phyloP scores from a whole-genome alignment of 2,329 filamentous ascomycete species.

The Exophiala sideris region DNA sequence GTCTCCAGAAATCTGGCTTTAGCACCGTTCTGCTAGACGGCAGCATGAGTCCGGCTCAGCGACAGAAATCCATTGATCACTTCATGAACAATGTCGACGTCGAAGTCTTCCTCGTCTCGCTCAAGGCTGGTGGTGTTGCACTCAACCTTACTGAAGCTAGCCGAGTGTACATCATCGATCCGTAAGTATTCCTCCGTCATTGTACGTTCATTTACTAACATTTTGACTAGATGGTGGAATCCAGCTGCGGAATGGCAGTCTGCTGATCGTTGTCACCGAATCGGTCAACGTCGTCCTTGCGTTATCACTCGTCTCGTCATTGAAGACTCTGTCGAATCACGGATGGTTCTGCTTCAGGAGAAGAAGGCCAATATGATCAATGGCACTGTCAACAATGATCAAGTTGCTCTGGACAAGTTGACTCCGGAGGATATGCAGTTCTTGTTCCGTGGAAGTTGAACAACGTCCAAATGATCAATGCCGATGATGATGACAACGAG shows the following conservation, averaged over 20 bases:
- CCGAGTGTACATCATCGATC: conserved; percentile 92
- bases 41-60: conserved; percentile 90
- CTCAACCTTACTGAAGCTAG: conserved; percentile 94
- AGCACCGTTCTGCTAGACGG: conserved; percentile 98
- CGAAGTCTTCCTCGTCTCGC: conserved; percentile 91
- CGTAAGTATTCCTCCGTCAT: conserved; percentile 56
- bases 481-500: neutral
- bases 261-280: conserved; percentile 89
- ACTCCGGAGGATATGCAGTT: conserved; percentile 93
- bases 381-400: conserved; percentile 91
- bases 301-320: conserved; percentile 93
- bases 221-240: conserved; percentile 79
- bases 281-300: conserved; percentile 89
- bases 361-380: conserved; percentile 99
- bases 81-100: conserved; percentile 95
- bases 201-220: neutral
- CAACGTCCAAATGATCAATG: neutral
- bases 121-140: conserved; percentile 94
- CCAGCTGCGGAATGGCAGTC: conserved; percentile 99
- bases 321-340: conserved; percentile 92
- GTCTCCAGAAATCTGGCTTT: conserved; percentile 91
- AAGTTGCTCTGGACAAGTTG: conserved; percentile 84
- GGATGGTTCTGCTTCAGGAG: conserved; percentile 93
- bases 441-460: conserved; percentile 70
- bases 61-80: conserved; percentile 88